Evolutionary conservation across 176 grass and related monocot species (phyloP).

Genomic region (Eleusine coracana): DNA sequence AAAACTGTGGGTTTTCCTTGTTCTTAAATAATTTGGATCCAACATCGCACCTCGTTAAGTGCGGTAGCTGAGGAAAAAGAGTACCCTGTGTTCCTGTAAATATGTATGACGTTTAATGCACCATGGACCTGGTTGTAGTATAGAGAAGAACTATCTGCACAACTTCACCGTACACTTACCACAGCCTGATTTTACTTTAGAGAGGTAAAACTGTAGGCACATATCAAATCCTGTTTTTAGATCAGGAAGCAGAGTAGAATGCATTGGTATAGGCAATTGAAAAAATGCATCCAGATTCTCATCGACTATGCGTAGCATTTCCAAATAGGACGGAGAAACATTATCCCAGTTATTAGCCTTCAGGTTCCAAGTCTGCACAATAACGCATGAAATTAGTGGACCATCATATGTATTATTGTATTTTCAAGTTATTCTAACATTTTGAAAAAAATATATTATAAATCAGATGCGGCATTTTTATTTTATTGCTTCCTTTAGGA

Average conservation of each 20-base stretch:
- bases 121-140: not conserved
- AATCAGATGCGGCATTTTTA: conserved; percentile 20
- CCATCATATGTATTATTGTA: not conserved
- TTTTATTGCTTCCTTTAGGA: conserved; percentile 1
- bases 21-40: conserved; percentile 91
- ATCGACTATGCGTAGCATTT: conserved; percentile 68
- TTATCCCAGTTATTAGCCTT: conserved; percentile 62
- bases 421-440: conserved; percentile 44
- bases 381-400: conserved; percentile 29
- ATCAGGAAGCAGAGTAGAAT: conserved; percentile 68
- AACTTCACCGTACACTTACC: conserved; percentile 58
- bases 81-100: conserved; percentile 63
- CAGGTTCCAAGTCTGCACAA: conserved; percentile 69
- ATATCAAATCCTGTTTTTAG: conserved; percentile 63
- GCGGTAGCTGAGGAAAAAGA: conserved; percentile 70
- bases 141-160: not conserved
- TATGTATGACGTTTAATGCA: conserved; percentile 19
- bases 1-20: conserved; percentile 62
- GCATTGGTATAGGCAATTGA: conserved; percentile 66
- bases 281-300: conserved; percentile 77
- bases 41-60: conserved; percentile 84
- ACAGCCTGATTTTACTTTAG: conserved; percentile 67
- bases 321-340: conserved; percentile 62
- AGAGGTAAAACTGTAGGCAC: conserved; percentile 67
- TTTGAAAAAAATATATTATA: conserved; percentile 45